Percentiles rank a stretch among this genome's conserved stretches.
phyloP scores from a whole-genome alignment of 176 grass and related monocot genomes.

The Dactylis glomerata region DNA sequence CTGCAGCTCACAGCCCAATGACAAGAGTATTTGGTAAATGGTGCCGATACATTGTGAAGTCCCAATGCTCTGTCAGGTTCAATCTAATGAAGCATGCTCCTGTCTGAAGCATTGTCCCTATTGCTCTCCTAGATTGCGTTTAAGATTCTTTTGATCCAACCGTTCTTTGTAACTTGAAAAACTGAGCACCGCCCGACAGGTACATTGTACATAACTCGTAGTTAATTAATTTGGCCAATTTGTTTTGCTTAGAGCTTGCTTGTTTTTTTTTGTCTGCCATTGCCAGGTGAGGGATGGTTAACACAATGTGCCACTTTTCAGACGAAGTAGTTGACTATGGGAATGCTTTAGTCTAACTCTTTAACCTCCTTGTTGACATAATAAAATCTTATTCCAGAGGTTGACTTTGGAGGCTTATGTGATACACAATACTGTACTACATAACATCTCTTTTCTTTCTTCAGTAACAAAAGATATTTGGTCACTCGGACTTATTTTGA shows the following conservation, averaged over 20 bases:
- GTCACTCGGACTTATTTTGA: background rate
- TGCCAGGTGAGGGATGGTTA: no score
- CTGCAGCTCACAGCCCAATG: no score
- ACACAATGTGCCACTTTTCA: background rate
- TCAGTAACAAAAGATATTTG: background rate
- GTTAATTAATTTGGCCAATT: background rate
- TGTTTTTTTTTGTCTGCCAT: background rate
- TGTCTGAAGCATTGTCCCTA: background rate
- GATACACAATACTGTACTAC: background rate
- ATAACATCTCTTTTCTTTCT: background rate
- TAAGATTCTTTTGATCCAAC: constrained; percentile 4
- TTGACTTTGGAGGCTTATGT: constrained; percentile 4
- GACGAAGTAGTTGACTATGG: background rate
- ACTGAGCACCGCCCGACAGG: background rate
- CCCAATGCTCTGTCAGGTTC: background rate
- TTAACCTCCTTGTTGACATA: background rate
- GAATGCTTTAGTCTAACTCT: background rate
- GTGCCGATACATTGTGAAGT: background rate
- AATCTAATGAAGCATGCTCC: background rate
- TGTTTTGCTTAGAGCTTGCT: background rate
- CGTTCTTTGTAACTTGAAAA: background rate
- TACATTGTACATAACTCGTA: constrained; percentile 17
- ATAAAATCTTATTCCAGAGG: background rate
- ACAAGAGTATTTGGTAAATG: background rate
- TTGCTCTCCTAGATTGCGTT: background rate